Percentiles rank a stretch among this genome's conserved stretches.
Conservation (phyloP, 2,329 filamentous ascomycete genomes). For the Trichoderma afroharzianum region DNA sequence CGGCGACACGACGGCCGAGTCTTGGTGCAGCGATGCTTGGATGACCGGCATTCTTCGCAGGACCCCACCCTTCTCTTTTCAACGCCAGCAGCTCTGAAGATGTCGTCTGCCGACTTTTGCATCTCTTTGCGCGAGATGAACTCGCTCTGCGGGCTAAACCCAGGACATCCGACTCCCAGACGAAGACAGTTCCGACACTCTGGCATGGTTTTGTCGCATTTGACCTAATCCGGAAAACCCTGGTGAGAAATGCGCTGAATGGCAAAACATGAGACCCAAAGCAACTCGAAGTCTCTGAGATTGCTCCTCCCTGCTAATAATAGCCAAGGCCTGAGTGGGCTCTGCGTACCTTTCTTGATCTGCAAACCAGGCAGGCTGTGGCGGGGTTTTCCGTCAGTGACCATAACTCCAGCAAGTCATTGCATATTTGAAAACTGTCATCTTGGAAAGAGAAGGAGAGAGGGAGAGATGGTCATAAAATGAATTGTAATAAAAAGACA, state of each 20-base stretch:
- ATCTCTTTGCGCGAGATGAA: constrained; percentile 24
- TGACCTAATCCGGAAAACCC: constrained; percentile 20
- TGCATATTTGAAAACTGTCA: background rate
- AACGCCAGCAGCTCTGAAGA: constrained; percentile 27
- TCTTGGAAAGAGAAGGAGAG: background rate
- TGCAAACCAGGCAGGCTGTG: constrained; percentile 19
- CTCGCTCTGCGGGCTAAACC: constrained; percentile 23
- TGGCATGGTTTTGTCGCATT: constrained; percentile 24
- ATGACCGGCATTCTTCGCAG: constrained; percentile 27
- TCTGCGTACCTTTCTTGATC: constrained; percentile 20
- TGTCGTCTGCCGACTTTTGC: constrained; percentile 25
- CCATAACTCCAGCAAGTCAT: background rate
- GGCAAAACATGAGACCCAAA: background rate
- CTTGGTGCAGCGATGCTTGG: constrained; percentile 28
- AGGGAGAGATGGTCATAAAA: background rate
- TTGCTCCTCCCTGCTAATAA: background rate
- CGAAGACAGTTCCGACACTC: constrained; percentile 22
- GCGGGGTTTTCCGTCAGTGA: background rate
- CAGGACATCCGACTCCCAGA: constrained; percentile 26
- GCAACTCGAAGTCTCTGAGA: background rate
- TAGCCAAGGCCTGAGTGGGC: background rate
- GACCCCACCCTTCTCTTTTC: constrained; percentile 29
- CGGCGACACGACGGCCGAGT: constrained; percentile 27
- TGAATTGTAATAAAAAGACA: background rate
- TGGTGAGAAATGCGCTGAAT: background rate